Conservation (phyloP, 2,329 filamentous ascomycete species). For the Botrytis byssoidea region DNA sequence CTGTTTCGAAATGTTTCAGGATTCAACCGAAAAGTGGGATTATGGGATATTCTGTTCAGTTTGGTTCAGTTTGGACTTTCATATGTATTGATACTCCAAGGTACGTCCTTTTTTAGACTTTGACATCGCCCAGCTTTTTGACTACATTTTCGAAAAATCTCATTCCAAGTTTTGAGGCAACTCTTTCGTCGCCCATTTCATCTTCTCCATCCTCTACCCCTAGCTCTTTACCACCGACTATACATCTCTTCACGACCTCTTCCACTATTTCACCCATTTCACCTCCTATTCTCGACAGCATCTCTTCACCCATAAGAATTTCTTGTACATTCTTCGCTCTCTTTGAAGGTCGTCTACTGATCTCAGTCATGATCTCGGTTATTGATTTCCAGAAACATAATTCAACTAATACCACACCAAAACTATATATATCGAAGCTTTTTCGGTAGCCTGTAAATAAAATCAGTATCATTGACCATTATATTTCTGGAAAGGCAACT, state of each 20-base stretch:
- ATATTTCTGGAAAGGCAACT: neutral
- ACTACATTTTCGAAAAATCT: conserved; percentile 48
- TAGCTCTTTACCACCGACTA: conserved; percentile 41
- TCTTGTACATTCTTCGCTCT: conserved; percentile 41
- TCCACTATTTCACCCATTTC: conserved; percentile 45
- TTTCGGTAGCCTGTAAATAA: conserved; percentile 38
- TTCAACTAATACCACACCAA: conserved; percentile 53
- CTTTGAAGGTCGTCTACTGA: neutral
- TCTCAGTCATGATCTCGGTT: conserved; percentile 44
- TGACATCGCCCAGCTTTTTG: conserved; percentile 42
- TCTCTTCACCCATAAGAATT: conserved; percentile 40
- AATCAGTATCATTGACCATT: neutral
- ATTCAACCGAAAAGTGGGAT: neutral
- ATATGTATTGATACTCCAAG: conserved; percentile 8
- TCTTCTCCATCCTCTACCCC: conserved; percentile 43
- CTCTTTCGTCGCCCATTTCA: conserved; percentile 42
- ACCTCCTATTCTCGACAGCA: conserved; percentile 41
- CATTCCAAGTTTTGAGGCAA: conserved; percentile 44
- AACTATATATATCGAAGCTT: conserved; percentile 52
- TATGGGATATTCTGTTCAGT: neutral
- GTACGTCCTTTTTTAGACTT: conserved; percentile 24
- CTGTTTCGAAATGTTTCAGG: conserved; percentile 13
- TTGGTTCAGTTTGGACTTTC: neutral
- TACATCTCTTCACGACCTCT: conserved; percentile 41
- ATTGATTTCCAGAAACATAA: conserved; percentile 53